These are phyloP conservation scores for Tolypocladium album DNA, from an alignment of 2,329 filamentous ascomycete species.

Conservation along the genomic window DNA sequence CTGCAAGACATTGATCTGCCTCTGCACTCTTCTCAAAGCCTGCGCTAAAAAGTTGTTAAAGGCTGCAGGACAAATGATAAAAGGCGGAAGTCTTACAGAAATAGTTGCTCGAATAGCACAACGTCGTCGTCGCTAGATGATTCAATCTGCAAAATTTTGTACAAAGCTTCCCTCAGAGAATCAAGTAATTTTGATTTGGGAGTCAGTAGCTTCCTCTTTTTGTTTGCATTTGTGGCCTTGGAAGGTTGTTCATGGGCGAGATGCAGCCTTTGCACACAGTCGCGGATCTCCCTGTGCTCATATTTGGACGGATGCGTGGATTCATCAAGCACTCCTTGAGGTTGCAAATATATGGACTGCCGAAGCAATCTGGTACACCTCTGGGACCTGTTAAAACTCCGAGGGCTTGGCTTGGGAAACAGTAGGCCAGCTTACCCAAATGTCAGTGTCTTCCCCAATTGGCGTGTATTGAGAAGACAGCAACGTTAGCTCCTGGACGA, in stretches of 20 bases:
- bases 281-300: constrained; percentile 15
- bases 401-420: background rate
- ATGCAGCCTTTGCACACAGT: constrained; percentile 15
- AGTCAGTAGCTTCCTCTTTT: constrained; percentile 17
- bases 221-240: constrained; percentile 8
- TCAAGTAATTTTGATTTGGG: constrained; percentile 9
- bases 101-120: constrained; percentile 20
- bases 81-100: constrained; percentile 33
- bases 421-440: constrained; percentile 23
- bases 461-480: constrained; percentile 19
- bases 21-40: constrained; percentile 36
- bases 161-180: constrained; percentile 11
- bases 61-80: background rate
- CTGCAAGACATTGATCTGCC: constrained; percentile 35
- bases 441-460: constrained; percentile 24
- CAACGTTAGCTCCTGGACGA: constrained; percentile 30
- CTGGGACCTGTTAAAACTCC: constrained; percentile 6
- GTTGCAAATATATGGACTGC: constrained; percentile 11
- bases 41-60: constrained; percentile 17
- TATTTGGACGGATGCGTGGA: constrained; percentile 17
- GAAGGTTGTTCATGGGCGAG: constrained; percentile 13
- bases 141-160: constrained; percentile 17
- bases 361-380: constrained; percentile 17
- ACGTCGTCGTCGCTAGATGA: constrained; percentile 11
- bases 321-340: constrained; percentile 11